Base-by-base conservation (phyloP, 2,329 filamentous ascomycete species). In the Aspergillus nomiae region DNA sequence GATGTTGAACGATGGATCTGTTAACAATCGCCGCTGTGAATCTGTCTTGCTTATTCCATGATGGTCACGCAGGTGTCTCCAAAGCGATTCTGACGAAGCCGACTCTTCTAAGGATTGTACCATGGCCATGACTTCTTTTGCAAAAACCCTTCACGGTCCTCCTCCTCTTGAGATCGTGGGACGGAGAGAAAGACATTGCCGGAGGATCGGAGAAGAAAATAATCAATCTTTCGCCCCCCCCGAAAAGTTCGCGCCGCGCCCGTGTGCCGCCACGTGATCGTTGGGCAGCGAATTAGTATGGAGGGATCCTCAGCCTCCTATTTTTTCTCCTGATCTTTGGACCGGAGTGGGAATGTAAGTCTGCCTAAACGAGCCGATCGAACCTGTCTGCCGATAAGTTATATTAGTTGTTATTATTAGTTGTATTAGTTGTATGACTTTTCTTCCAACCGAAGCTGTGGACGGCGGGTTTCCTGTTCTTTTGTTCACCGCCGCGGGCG, bases 171-270 rank as follows among this genome's bases (percentile, higher is more conserved):
- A 36, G 28, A 26, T 48, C 45, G 56, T 51, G 30, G 43, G 41
- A 28, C 45, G 45, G 45, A 24, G 26, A 34, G 48, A n/a, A n/a
- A 51, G 9, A 30, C 48, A 51, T 32, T 34, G 28, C 48, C 16
- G 48, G 48, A 51, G 28, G 32, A 55, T 55, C 58, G 46, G 43
- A 55, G 56, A 60, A 50, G 57, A 56, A 55, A 60, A 59, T 38
- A 54, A 21, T 54, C 14, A 16, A 32, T 51, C 32, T 7, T 54
- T 54, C 51, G 51, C 48, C 51, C 51, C n/a, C 50, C 50, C 51
- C n/a, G n/a, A 32, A 38, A 36, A 24, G 11, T 51, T 55, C 32
- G 32, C 32, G 51, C 51, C 51, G 51, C 51, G 51, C 19, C 51
- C 51, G 51, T 21, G 51, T 55, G 21, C 51, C 51, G n/a, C 10